phyloP scores from a whole-genome alignment of 345 rosid species.

The Corymbia maculata region DNA sequence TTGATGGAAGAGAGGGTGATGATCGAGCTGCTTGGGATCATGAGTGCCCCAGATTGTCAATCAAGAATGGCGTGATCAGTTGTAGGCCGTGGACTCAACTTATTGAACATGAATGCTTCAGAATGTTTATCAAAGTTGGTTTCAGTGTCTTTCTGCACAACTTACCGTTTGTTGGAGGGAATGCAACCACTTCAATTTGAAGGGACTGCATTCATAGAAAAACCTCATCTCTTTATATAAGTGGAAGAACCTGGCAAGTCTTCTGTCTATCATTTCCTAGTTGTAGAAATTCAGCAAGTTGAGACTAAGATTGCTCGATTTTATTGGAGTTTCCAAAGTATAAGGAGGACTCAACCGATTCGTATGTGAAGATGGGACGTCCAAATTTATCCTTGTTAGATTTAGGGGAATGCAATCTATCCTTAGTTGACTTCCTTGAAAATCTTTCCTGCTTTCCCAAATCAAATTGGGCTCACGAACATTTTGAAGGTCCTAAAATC shows the following conservation, averaged over 20 bases:
- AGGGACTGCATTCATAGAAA: not conserved
- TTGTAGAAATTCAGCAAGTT: too few relatives aligned
- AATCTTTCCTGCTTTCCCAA: too few relatives aligned
- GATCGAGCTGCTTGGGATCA: not conserved
- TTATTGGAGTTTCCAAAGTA: too few relatives aligned
- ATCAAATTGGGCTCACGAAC: not conserved
- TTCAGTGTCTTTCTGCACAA: not conserved
- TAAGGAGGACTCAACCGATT: too few relatives aligned
- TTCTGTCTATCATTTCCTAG: too few relatives aligned
- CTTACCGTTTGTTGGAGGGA: not conserved
- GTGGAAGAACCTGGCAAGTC: too few relatives aligned
- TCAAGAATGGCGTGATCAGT: not conserved
- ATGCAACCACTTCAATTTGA: too few relatives aligned
- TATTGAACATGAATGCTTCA: not conserved
- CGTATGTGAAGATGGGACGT: too few relatives aligned
- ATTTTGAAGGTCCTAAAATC: not conserved
- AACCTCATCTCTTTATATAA: not conserved
- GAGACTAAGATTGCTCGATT: too few relatives aligned
- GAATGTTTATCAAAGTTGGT: not conserved
- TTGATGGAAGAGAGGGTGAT: too few relatives aligned
- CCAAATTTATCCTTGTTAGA: too few relatives aligned
- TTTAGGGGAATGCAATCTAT: fast-evolving
- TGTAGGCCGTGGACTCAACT: fast-evolving
- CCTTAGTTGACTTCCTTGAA: too few relatives aligned
- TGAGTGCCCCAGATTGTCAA: not conserved